Conservation (phyloP, 139 green algal species). For the Nannochloris sp. region DNA sequence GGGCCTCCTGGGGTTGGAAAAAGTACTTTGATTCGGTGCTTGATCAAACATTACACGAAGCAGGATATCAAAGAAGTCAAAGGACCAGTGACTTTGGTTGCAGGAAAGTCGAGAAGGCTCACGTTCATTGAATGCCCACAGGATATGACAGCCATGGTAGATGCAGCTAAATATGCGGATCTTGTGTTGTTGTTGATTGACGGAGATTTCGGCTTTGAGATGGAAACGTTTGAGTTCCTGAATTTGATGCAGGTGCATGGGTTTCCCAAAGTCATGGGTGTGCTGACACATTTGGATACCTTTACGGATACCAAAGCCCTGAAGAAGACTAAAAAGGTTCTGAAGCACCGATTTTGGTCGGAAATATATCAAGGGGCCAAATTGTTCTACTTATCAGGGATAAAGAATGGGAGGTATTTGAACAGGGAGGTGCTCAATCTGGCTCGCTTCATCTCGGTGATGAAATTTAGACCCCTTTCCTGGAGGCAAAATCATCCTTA, state of each 20-base stretch:
- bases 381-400: conserved; percentile 94
- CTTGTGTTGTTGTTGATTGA: conserved; percentile 95
- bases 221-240: conserved; percentile 99
- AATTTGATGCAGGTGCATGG: conserved; percentile 93
- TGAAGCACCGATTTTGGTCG: conserved; percentile 93
- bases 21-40: conserved; percentile 79
- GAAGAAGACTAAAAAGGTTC: conserved; percentile 90
- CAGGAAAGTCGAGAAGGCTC: conserved; percentile 85
- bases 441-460: conserved; percentile 85
- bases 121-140: conserved; percentile 89
- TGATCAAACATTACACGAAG: conserved; percentile 95
- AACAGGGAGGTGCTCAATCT: conserved; percentile 90
- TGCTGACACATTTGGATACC: conserved; percentile 95
- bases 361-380: conserved; percentile 96
- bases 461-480: conserved; percentile 86
- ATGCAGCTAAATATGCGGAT: conserved; percentile 94
- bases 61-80: conserved; percentile 77
- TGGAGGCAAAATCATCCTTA: conserved; percentile 88
- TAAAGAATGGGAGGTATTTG: conserved; percentile 77
- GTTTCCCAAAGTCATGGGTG: conserved; percentile 98
- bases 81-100: conserved; percentile 88
- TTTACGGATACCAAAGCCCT: conserved; percentile 78
- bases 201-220: conserved; percentile 94
- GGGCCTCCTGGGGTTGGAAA: conserved; percentile 85
- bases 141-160: conserved; percentile 82